Base-by-base conservation (phyloP, 2,329 filamentous ascomycete species). In the Elsinoe perseae region DNA sequence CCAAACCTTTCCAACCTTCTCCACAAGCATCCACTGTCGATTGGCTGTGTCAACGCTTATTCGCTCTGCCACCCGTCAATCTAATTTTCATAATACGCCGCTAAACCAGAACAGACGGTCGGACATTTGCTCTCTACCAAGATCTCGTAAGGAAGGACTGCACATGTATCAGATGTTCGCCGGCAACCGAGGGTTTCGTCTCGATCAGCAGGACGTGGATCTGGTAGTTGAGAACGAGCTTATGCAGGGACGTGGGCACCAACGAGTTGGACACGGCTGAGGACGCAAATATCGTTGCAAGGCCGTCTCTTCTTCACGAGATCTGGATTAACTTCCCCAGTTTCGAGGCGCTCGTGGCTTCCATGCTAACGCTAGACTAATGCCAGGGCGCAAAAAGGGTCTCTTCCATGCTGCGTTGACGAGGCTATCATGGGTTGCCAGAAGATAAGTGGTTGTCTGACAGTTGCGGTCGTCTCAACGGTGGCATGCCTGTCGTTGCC, bases 1-100 rank as follows among this genome's bases (percentile, higher is more conserved):
- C n/a, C n/a, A n/a, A n/a, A n/a, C n/a, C n/a, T n/a, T n/a, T n/a
- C n/a, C n/a, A n/a, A 38, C 34, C 34, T 38, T 38, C 34, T 38
- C 34, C 34, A 38, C 34, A 38, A 16, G 34, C n/a, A 38, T n/a
- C 4, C 34, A 16, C n/a, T 42, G 38, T 9, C 18, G 40, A 44
- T 44, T 44, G 18, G 40, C 28, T 20, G 32, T n/a, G 10, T 18
- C 20, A 52, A 52, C 48, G 48, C 44, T 50, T 50, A 50, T 50
- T 30, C 44, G 44, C 44, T 50, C n/a, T 36, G 48, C 46, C 48
- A 52, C 30, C 48, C 48, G 48, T 38, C 46, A 9, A 38, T 52
- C 48, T 52, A 34, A 52, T 34, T 38, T 52, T 52, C 48, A 52
- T 30, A 28, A 38, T 32, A 50, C 44, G 30, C 30, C 25, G 27